Evolutionary conservation across 164 flowering plant genomes (phyloP), one percentile per base, ranked within the genome.

Genomic region (Platanus orientalis): DNA sequence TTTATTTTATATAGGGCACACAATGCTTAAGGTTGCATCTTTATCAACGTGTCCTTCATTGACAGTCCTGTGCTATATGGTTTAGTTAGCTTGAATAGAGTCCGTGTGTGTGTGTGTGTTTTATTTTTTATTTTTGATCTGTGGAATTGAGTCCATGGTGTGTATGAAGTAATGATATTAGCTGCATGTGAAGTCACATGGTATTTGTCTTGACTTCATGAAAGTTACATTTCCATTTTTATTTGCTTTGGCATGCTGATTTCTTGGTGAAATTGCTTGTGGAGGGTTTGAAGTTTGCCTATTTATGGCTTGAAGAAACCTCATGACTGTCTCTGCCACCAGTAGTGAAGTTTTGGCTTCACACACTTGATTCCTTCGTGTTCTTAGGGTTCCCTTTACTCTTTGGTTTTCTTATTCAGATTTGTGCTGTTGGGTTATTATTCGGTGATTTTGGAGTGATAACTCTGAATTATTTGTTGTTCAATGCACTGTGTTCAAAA

Each of bases 401-500:
- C 26, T 56, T n/a, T n/a, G n/a, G n/a, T n/a, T n/a, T n/a, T n/a
- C n/a, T n/a, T n/a, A n/a, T n/a, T n/a, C n/a, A 16, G 17, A 17
- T 57, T 45, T 12, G 4, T 6, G 39, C 32, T 56, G 30, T 13
- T 60, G 40, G 53, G 54, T 58, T 57, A 10, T 50, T 36, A 40
- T 28, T 69, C 51, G 34, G 61, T 63, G 49, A 55, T 61, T 32
- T 62, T 55, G 70, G 66, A 27, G 61, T 61, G 62, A 64, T 57
- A 57, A 50, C 30, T 48, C 79, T 77, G 74, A 79, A 75, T 48
- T 64, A 34, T 61, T 40, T 60, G 51, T 70, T 76, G 63, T 80
- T 76, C 75, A 71, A 72, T 80, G 57, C 71, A 53, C 71, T 75
- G 68, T 71, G 71, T 77, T 75, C 71, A 52, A 72, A 64, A 79